These are phyloP conservation scores for Phytophthora fragariae DNA, from an alignment of 352 stramenopile species.

Conservation along the genomic window DNA sequence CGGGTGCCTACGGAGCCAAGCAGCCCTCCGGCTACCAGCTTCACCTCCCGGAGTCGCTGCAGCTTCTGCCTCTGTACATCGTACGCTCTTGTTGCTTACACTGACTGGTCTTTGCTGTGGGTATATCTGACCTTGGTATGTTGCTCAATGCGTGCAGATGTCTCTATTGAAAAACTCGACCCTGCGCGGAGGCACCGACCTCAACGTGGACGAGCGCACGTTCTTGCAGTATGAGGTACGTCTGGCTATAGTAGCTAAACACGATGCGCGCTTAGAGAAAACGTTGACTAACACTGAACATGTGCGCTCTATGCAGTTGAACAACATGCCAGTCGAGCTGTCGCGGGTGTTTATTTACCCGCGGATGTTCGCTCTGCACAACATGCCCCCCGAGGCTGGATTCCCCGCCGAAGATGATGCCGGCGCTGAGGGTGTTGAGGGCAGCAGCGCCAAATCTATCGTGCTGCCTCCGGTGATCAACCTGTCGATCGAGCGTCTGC, in stretches of 20 bases:
- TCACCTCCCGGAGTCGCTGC: conserved; percentile 91
- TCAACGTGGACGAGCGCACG: conserved; percentile 96
- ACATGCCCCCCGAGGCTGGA: conserved; percentile 91
- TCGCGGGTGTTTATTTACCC: conserved; percentile 97
- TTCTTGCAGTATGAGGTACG: conserved; percentile 91
- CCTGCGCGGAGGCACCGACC: conserved; percentile 96
- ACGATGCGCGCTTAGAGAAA: conserved; percentile 5
- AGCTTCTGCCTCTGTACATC: conserved; percentile 96
- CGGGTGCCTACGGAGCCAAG: conserved; percentile 74
- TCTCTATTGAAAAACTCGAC: conserved; percentile 98
- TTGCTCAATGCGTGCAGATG: conserved; percentile 74
- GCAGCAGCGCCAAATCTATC: conserved; percentile 52
- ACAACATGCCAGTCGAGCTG: conserved; percentile 94
- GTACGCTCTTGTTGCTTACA: conserved; percentile 50
- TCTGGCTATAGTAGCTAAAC: not conserved
- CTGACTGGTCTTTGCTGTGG: not conserved
- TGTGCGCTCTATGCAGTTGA: conserved; percentile 60
- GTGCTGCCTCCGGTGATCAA: conserved; percentile 93
- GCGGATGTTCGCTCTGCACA: conserved; percentile 95
- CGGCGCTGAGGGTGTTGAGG: conserved; percentile 23
- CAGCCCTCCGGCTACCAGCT: conserved; percentile 80
- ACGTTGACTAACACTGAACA: conserved; percentile 20
- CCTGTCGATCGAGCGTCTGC: conserved; percentile 94
- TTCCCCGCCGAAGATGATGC: conserved; percentile 62
- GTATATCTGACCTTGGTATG: conserved; percentile 10